A percentile compares a stretch with the other conserved stretches of the same genome.
Evolutionary conservation across 805 yeast genomes (phyloP).

Genomic region (Teunomyces pallodes): DNA sequence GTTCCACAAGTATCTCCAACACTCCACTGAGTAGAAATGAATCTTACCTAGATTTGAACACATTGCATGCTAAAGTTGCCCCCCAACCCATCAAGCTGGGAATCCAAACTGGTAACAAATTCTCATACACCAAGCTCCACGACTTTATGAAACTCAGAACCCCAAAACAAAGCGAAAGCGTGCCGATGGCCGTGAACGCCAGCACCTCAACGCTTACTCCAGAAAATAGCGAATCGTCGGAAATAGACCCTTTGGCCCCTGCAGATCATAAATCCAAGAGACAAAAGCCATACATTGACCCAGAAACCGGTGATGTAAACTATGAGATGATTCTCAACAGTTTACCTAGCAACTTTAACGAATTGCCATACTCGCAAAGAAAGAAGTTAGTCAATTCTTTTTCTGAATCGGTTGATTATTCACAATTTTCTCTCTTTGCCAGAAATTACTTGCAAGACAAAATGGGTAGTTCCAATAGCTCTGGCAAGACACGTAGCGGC

Average conservation of each 20-base stretch:
- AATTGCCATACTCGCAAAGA: constrained; percentile 60
- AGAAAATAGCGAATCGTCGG: constrained; percentile 1
- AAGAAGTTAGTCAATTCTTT: constrained; percentile 42
- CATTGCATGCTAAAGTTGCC: constrained; percentile 42
- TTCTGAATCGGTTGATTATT: constrained; percentile 40
- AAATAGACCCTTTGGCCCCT: constrained; percentile 5
- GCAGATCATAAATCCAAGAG: constrained; percentile 20
- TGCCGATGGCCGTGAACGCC: constrained; percentile 2
- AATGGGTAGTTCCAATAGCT: constrained; percentile 14
- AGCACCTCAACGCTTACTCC: constrained; percentile 10
- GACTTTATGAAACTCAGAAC: constrained; percentile 22
- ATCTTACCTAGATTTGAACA: constrained; percentile 40
- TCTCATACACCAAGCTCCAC: constrained; percentile 18
- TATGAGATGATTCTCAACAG: constrained; percentile 42
- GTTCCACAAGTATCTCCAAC: constrained; percentile 15
- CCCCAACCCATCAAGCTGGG: constrained; percentile 38
- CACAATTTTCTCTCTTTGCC: constrained; percentile 42
- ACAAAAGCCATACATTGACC: constrained; percentile 22
- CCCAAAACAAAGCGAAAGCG: constrained; percentile 8
- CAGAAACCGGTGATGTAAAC: constrained; percentile 26
- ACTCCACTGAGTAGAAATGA: constrained; percentile 33
- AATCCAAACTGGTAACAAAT: constrained; percentile 8
- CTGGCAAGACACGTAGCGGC: constrained; percentile 19
- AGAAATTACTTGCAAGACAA: constrained; percentile 30
- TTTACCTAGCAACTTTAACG: constrained; percentile 53